Base-by-base conservation (phyloP, 768 basidiomycete species). In the Tylopilus cervinicoccineus region DNA sequence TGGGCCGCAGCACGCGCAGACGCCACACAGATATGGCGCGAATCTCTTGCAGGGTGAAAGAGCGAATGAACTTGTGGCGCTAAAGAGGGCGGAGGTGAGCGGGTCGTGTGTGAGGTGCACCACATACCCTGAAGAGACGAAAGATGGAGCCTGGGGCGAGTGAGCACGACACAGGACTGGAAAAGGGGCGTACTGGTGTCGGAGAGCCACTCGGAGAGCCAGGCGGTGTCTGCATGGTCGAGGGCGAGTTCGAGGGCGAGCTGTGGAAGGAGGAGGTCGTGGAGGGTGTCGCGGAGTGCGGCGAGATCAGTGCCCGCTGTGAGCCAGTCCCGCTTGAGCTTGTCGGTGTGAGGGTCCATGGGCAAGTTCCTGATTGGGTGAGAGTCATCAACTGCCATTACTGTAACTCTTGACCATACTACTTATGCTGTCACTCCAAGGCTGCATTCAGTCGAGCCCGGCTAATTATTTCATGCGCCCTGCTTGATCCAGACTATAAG, bases 31-130 rank as follows among this genome's bases (percentile, higher is more conserved):
- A 66, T 47, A 69, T 77, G 56, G 75, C 72, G 45, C 76, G 73
- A 31, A 82, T 69, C 28, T 79, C 75, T 67, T 84, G 79, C 58
- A 85, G 61, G 17, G 82, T 73, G 52, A 84, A 81, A 0, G 83
- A 78, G 43, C 71, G 70, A 32, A 76, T 81, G 54, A 85, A 88
- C 50, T 79, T 76, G 61, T 87, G 80, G 54, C 83, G 78, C 86
- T 89, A 40, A 10, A 39, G 41, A 29, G 26, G 46, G 17, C 16
- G 24, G 1, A 2, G 13, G 16, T 38, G 45, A 37, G 47, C 4
- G 37, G 19, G 43, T 6, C 20, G 12, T 20, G 4, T 16, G 29
- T 44, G 48, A 47, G 2, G 11, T 11, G 14, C 20, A n/a, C 20
- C 11, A 68, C 76, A 59, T 65, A 85, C 86, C 69, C 78, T 77